A percentile compares a stretch with the other conserved stretches of the same genome.
These are phyloP conservation scores for Fusarium piperis DNA, from an alignment of 2,329 filamentous ascomycete genomes.

Conservation along the genomic window DNA sequence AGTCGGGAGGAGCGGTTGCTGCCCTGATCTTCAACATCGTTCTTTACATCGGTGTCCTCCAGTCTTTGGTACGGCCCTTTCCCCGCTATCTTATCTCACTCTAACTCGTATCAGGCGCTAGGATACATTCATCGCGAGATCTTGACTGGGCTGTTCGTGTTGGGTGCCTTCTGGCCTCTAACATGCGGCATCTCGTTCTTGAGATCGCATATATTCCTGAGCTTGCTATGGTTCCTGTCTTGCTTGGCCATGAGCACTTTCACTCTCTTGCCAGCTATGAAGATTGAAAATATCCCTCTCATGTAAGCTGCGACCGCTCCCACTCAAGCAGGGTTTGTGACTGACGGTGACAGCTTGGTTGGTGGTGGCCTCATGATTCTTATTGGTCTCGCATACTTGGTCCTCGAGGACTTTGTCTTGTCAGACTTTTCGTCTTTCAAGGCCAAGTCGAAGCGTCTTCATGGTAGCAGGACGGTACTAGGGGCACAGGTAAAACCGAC, in stretches of 20 bases:
- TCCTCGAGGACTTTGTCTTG: slow-evolving; percentile 75
- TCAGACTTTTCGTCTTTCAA: slow-evolving; percentile 52
- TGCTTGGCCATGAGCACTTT: slow-evolving; percentile 90
- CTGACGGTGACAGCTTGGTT: slow-evolving; percentile 62
- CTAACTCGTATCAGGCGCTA: slow-evolving; percentile 70
- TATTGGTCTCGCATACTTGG: slow-evolving; percentile 80
- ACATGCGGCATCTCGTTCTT: slow-evolving; percentile 80
- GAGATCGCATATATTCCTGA: slow-evolving; percentile 69
- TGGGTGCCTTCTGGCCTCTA: slow-evolving; percentile 81
- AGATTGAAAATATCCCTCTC: slow-evolving; percentile 77
- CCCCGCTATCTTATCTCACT: background rate
- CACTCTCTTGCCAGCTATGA: slow-evolving; percentile 87
- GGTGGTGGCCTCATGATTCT: slow-evolving; percentile 82
- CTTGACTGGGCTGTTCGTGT: slow-evolving; percentile 80
- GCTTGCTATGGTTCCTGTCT: slow-evolving; percentile 76
- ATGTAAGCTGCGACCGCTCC: slow-evolving; percentile 65
- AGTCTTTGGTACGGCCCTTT: slow-evolving; percentile 73
- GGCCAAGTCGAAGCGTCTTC: slow-evolving; percentile 46
- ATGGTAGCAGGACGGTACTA: slow-evolving; percentile 66
- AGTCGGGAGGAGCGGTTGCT: slow-evolving; percentile 65
- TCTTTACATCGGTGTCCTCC: slow-evolving; percentile 77
- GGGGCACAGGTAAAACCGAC: slow-evolving; percentile 67
- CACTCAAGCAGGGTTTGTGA: background rate
- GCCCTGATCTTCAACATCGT: slow-evolving; percentile 71
- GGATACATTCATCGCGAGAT: slow-evolving; percentile 93